These are phyloP conservation scores for Mycena sanguinolenta DNA, from an alignment of 768 basidiomycete species.

Conservation along the genomic window DNA sequence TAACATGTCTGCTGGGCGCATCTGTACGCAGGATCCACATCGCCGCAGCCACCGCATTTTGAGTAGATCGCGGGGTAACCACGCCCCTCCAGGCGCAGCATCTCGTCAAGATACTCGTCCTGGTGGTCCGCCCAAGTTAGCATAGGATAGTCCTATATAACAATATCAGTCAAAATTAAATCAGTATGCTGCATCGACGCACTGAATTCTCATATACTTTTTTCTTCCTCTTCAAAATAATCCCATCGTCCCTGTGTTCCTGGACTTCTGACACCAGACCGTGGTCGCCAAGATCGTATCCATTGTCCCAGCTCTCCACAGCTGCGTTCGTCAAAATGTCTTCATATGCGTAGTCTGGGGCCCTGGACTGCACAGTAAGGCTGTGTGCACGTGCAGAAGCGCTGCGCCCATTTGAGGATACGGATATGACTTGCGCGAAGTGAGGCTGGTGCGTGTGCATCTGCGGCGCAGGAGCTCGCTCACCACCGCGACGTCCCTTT, in stretches of 20 bases:
- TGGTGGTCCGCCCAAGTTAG: too few species aligned
- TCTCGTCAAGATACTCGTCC: too few species aligned
- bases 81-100: too few species aligned
- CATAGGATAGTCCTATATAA: too few species aligned
- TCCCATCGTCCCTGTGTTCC: neutral
- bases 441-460: neutral
- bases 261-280: neutral
- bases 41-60: too few species aligned
- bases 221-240: neutral
- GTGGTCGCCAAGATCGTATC: neutral
- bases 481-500: neutral
- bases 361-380: neutral
- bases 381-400: neutral
- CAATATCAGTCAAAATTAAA: too few species aligned
- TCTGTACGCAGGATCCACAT: too few species aligned
- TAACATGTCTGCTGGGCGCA: too few species aligned
- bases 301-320: neutral
- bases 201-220: constrained; percentile 1
- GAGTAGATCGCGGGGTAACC: too few species aligned
- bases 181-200: too few species aligned
- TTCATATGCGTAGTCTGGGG: neutral
- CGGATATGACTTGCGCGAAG: neutral
- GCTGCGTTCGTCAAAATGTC: neutral
- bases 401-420: neutral
- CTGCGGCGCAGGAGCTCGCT: neutral